phyloP scores from a whole-genome alignment of 495 filamentous ascomycete species.

The Penicillium arizonense region DNA sequence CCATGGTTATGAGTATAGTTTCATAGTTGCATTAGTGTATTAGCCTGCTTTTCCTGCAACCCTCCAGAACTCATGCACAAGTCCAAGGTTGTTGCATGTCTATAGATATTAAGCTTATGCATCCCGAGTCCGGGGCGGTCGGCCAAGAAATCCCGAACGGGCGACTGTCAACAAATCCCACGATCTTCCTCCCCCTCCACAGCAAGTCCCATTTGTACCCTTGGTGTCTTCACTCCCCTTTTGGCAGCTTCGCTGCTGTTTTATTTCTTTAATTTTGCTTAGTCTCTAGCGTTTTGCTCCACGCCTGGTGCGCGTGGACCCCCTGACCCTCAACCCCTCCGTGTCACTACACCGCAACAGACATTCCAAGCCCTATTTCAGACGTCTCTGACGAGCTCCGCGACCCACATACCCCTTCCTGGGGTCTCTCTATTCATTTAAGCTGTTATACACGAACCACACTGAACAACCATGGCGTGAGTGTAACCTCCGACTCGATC shows the following conservation, averaged over 20 bases:
- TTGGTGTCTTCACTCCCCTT: background rate
- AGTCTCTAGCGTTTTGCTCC: conserved; percentile 5
- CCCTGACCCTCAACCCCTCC: conserved; percentile 28
- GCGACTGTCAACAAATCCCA: conserved; percentile 14
- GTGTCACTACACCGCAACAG: conserved; percentile 17
- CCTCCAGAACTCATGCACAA: background rate
- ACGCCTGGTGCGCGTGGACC: conserved; percentile 8
- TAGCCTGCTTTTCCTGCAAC: conserved; percentile 3
- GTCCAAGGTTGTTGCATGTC: conserved; percentile 10
- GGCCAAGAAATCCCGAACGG: conserved; percentile 15
- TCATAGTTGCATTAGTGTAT: conserved; percentile 10
- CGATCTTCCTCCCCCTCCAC: conserved; percentile 1
- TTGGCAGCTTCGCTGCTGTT: conserved; percentile 1
- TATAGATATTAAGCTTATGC: conserved; percentile 10
- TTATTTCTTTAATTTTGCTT: conserved; percentile 1
- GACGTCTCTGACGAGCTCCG: conserved; percentile 11
- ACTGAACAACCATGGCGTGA: conserved; percentile 47
- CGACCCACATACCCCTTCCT: conserved; percentile 27
- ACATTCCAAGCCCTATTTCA: conserved; percentile 3
- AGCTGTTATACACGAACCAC: background rate
- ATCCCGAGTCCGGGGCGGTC: conserved; percentile 15
- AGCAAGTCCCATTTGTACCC: background rate
- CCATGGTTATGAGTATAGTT: background rate
- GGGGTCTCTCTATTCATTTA: conserved; percentile 16
- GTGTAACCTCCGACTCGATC: conserved; percentile 19